Evolutionary conservation across 306 rosid genomes (phyloP), one percentile per base, ranked within the genome.

Genomic region (Abrus precatorius): DNA sequence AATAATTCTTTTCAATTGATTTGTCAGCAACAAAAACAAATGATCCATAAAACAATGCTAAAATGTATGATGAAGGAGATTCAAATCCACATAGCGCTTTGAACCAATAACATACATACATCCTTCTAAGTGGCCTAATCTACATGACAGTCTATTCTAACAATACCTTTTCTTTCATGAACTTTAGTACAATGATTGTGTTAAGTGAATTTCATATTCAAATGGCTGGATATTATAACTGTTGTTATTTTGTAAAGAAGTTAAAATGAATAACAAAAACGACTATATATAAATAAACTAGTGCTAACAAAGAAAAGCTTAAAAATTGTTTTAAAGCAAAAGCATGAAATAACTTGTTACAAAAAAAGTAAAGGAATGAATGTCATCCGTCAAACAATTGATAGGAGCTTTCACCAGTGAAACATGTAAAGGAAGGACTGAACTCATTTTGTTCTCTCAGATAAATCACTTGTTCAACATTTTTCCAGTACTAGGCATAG

Each of bases 1-100:
- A 44, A 62, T 43, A 79, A 11, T 50, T 72, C 27, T 7, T 64
- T 36, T 80, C 10, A 8, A 40, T 50, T 65, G 33, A 74, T 72
- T 61, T 62, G 48, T n/a, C 45, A 6, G 52, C 34, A 41, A 52
- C 28, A 27, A 80, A 72, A 27, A 28, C 33, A 40, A 72, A 80
- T 6, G 8, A 67, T 41, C 44, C 75, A 76, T 28, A 47, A 48
- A 57, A 41, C 60, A 14, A 2, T 67, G 14, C 64, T 0, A 5
- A 57, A 0, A 74, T 41, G 7, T 34, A 32, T 71, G 34, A 79
- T 72, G 53, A 30, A 61, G 55, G 53, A 36, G 73, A 62, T 40
- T 55, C 38, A 56, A 54, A 74, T 50, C 9, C 30, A 64, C 44
- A 9, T 43, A 20, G 8, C 62, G 64, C 74, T 40, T 61, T 49